Evolutionary conservation across 805 yeast species (phyloP), one percentile per base, ranked within the genome.

Genomic region (Debaryomyces castellii): DNA sequence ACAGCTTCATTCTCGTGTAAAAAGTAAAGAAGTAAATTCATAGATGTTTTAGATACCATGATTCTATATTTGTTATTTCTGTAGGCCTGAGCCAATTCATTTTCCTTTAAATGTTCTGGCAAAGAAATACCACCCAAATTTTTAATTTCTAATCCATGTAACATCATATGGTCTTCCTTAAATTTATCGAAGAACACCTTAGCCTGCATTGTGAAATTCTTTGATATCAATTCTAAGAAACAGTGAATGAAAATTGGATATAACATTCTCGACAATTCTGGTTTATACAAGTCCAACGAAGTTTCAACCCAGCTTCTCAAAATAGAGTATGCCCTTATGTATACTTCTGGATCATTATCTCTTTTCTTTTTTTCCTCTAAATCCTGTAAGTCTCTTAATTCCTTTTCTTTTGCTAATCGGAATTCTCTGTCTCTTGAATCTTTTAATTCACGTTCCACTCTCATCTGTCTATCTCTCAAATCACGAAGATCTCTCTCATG

Each of bases 181-280:
- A 83, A 91, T 57, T 79, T 81, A 50, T 85, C 87, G 57, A 86
- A 89, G 59, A 92, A 92, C 18, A 69, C 64, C 55, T 88, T 81
- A 5, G 96, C 95, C 43, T 80, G 77, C 16, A 71, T 63, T 5
- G 79, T 66, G 53, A 74, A 77, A 47, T 81, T 78, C 57, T 87
- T 85, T 37, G 80, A 71, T 17, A 92, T 81, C 46, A 94, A 74
- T 55, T 89, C 92, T 50, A 94, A 72, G 61, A 81, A 94, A 56
- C 89, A 81, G 64, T 92, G 96, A 42, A 92, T 85, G 66, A 91
- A 94, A n/a, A 94, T 75, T 5, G 99, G 99, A 63, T 87, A 94
- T 54, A 92, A 69, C 36, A 92, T 78, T 52, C 94, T 80, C 46
- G 85, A 79, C 49, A 94, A 74, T 64, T 94, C 97, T 14, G 95